Evolutionary conservation across 129 eudicot genomes (phyloP).

Genomic region (Pittosporum tobira): DNA sequence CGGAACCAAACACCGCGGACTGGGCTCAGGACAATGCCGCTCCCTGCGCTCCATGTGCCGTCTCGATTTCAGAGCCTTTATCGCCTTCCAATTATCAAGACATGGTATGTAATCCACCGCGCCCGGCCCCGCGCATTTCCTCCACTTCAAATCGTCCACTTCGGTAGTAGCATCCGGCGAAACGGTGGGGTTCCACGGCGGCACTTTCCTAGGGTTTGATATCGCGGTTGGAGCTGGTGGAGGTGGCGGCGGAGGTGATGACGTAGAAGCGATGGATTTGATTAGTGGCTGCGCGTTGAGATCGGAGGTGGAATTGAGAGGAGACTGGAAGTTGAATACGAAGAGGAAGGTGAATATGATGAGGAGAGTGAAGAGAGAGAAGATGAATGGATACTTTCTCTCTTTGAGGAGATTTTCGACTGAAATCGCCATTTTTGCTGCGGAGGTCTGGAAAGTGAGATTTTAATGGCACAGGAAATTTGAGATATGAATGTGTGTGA

Average conservation of each 20-base stretch:
- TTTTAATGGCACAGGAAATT: background rate
- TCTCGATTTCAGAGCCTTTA: constrained; percentile 58
- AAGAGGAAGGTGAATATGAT: constrained; percentile 22
- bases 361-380: constrained; percentile 34
- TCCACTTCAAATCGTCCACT: constrained; percentile 30
- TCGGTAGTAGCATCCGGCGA: background rate
- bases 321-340: constrained; percentile 23
- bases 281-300: background rate
- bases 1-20: constrained; percentile 62
- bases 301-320: constrained; percentile 15
- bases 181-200: background rate
- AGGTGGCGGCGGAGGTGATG: constrained; percentile 17
- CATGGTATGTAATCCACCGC: constrained; percentile 90
- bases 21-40: constrained; percentile 68
- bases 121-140: constrained; percentile 33
- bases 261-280: constrained; percentile 5
- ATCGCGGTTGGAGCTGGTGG: constrained; percentile 4
- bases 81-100: constrained; percentile 67
- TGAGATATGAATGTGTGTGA: background rate
- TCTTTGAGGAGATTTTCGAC: constrained; percentile 22
- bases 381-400: constrained; percentile 37
- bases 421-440: constrained; percentile 17
- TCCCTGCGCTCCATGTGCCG: constrained; percentile 88
- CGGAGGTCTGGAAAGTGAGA: background rate
- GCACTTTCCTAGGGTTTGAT: background rate